Conservation (phyloP, 2,329 filamentous ascomycete genomes). For the Pseudocercospora macadamiae region DNA sequence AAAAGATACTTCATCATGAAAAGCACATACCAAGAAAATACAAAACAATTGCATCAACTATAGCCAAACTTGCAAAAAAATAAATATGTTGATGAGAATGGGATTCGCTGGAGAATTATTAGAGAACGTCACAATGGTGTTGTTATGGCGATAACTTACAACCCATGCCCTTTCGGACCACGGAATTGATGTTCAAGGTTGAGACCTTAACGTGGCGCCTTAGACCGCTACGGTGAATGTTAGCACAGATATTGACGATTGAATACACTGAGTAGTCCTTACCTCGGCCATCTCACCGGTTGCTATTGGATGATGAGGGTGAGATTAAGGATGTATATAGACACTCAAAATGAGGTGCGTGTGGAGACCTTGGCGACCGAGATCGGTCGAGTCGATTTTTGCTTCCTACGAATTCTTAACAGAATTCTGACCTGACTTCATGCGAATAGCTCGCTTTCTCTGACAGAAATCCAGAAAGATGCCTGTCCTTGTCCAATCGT, state of each 20-base stretch:
- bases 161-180: slow-evolving; percentile 8
- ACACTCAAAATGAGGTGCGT: neutral
- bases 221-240: neutral
- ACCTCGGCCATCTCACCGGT: slow-evolving; percentile 1
- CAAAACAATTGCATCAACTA: too few relatives aligned
- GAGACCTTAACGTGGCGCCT: slow-evolving; percentile 2
- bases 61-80: too few relatives aligned
- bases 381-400: too few relatives aligned
- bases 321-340: neutral
- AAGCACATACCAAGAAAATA: too few relatives aligned
- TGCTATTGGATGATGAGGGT: neutral
- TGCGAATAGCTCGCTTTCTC: too few relatives aligned
- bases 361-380: neutral
- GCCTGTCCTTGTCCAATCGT: too few relatives aligned
- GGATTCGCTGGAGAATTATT: neutral
- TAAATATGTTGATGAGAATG: too few relatives aligned
- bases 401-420: too few relatives aligned
- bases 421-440: too few relatives aligned
- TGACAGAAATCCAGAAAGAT: too few relatives aligned
- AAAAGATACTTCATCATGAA: too few relatives aligned
- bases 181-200: slow-evolving; percentile 5
- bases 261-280: neutral
- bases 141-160: too few relatives aligned
- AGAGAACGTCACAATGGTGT: neutral
- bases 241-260: neutral